Conservation (phyloP, 495 filamentous ascomycete genomes). For the Emericellopsis terricola region DNA sequence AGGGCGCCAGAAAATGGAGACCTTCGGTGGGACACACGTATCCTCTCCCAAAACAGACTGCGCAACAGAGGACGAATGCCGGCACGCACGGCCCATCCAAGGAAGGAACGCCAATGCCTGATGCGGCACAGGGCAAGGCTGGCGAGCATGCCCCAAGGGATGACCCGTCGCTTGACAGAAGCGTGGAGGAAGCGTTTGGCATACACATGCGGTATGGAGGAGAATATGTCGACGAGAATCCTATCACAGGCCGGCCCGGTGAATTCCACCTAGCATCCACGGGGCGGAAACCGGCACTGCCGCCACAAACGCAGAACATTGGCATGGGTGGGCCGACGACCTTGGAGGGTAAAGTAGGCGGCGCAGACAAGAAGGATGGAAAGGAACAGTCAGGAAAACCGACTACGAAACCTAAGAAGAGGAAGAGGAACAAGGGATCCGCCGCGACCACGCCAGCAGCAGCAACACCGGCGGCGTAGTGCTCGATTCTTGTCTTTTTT, state of each 20-base stretch:
- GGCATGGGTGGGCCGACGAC: conserved; percentile 3
- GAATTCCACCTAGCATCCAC: conserved; percentile 61
- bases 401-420: conserved; percentile 26
- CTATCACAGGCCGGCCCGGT: conserved; percentile 69
- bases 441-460: conserved; percentile 8
- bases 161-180: conserved; percentile 25
- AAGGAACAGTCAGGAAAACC: conserved; percentile 34
- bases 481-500: too few relatives aligned
- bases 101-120: conserved; percentile 43
- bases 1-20: conserved; percentile 50
- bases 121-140: conserved; percentile 10
- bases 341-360: conserved; percentile 19
- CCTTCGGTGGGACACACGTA: conserved; percentile 63
- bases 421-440: conserved; percentile 29
- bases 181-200: conserved; percentile 48
- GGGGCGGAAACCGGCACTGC: conserved; percentile 19
- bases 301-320: conserved; percentile 1
- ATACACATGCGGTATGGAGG: conserved; percentile 45
- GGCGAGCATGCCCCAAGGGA: conserved; percentile 5
- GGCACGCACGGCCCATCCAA: conserved; percentile 24
- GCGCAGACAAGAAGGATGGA: conserved; percentile 17
- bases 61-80: conserved; percentile 12
- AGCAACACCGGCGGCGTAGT: too few relatives aligned
- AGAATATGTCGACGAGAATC: conserved; percentile 87
- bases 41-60: conserved; percentile 24